Percentiles rank a stretch among this genome's conserved stretches.
Conservation (phyloP, 1,139 yeast genomes). For the Debaryomyces coudertii region DNA sequence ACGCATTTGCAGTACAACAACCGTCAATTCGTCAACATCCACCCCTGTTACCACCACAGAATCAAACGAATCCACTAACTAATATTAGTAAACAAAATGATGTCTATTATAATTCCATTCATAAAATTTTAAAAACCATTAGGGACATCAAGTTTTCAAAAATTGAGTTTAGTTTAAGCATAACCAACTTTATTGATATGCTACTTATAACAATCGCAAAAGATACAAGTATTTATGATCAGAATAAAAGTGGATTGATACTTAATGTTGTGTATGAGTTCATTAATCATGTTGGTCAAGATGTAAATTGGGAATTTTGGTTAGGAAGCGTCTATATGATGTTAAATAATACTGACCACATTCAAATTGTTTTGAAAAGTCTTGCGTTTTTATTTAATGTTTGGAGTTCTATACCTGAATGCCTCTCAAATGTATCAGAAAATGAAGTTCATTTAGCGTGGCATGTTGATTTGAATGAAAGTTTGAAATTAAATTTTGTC, state of each 20-base stretch:
- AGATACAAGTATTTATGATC: conserved; percentile 49
- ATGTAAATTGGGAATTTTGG: conserved; percentile 80
- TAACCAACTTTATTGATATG: conserved; percentile 33
- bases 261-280: conserved; percentile 52
- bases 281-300: conserved; percentile 39
- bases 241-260: conserved; percentile 45
- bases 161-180: conserved; percentile 8
- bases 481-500: conserved; percentile 50
- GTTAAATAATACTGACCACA: conserved; percentile 60
- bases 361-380: conserved; percentile 63
- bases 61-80: conserved; percentile 5
- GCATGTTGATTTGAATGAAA: conserved; percentile 38
- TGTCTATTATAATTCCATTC: conserved; percentile 39
- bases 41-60: conserved; percentile 1
- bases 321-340: conserved; percentile 59
- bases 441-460: conserved; percentile 25
- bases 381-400: conserved; percentile 69
- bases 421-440: conserved; percentile 14
- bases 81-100: conserved; percentile 28
- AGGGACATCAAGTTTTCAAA: conserved; percentile 45
- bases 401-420: conserved; percentile 72
- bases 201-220: conserved; percentile 41
- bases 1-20: conserved; percentile 3
- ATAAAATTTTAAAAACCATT: conserved; percentile 47
- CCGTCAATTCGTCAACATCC: conserved; percentile 11